These are phyloP conservation scores for Kluyveromyces dobzhanskii DNA, from an alignment of 805 yeast genomes.

Conservation along the genomic window DNA sequence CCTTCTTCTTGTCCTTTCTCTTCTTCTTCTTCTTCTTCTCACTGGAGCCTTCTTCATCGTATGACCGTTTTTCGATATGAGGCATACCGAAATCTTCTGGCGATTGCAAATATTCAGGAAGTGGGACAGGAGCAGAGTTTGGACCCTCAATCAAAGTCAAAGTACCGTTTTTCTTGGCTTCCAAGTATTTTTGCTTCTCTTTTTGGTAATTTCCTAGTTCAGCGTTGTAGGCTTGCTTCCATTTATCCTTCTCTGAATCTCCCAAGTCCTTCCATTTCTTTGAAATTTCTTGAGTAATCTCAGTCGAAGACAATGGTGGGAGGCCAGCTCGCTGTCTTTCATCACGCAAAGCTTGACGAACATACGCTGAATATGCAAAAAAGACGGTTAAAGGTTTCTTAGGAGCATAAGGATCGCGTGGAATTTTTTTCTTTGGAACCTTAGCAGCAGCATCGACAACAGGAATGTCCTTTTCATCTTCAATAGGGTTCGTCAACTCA, in stretches of 20 bases:
- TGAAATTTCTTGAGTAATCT: conserved; percentile 71
- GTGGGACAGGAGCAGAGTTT: conserved; percentile 34
- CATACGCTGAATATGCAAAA: conserved; percentile 67
- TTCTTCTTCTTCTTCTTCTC: conserved; percentile 42
- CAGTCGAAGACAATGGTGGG: conserved; percentile 62
- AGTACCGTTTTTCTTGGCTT: conserved; percentile 36
- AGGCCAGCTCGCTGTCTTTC: conserved; percentile 54
- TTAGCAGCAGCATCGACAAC: conserved; percentile 13
- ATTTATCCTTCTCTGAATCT: conserved; percentile 60
- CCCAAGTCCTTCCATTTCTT: conserved; percentile 69
- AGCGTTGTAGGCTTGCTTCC: conserved; percentile 50
- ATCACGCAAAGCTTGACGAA: conserved; percentile 61
- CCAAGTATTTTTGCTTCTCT: conserved; percentile 39
- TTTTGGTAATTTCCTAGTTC: conserved; percentile 38
- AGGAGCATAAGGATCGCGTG: conserved; percentile 90
- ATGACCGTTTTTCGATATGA: conserved; percentile 32
- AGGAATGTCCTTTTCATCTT: conserved; percentile 25
- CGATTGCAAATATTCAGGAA: conserved; percentile 28
- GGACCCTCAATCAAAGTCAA: conserved; percentile 21
- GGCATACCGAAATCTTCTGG: conserved; percentile 15
- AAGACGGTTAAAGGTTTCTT: conserved; percentile 88
- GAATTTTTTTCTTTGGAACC: conserved; percentile 34
- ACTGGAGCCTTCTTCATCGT: conserved; percentile 24
- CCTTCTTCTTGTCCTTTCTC: conserved; percentile 46
- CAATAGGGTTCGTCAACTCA: conserved; percentile 28